Evolutionary conservation across 108 stramenopile species (phyloP).

Genomic region (Nitzschia sp.): DNA sequence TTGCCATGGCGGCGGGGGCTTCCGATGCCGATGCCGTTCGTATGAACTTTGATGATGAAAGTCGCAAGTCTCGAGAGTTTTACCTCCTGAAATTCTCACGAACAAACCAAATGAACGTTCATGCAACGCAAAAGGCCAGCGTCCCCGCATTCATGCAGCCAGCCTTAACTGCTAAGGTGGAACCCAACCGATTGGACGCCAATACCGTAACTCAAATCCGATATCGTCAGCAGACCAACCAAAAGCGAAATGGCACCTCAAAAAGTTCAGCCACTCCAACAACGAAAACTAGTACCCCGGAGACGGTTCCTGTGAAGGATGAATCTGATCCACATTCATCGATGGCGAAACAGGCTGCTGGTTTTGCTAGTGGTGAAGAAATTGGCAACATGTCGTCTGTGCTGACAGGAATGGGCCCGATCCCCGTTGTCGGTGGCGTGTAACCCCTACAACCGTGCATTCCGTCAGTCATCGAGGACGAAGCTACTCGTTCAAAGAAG

Average conservation of each 20-base stretch:
- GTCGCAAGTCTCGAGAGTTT: slow-evolving; percentile 74
- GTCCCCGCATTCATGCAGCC: slow-evolving; percentile 57
- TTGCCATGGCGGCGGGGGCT: slow-evolving; percentile 77
- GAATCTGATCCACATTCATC: slow-evolving; percentile 9
- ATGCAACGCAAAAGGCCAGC: slow-evolving; percentile 9
- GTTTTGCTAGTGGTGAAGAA: slow-evolving; percentile 50
- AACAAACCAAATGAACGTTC: slow-evolving; percentile 12
- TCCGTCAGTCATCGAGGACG: too few relatives aligned
- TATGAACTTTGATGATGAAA: slow-evolving; percentile 67
- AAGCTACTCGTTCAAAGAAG: too few relatives aligned
- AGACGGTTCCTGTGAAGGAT: slow-evolving; percentile 15
- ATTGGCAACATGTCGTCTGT: slow-evolving; percentile 48
- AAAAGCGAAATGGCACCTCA: slow-evolving; percentile 2
- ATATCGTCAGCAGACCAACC: slow-evolving; percentile 25
- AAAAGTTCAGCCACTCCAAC: neutral
- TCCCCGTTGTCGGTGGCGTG: slow-evolving; percentile 17
- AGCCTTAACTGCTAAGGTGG: slow-evolving; percentile 6
- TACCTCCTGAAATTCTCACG: slow-evolving; percentile 71
- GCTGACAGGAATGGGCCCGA: slow-evolving; percentile 52
- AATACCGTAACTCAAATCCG: slow-evolving; percentile 51
- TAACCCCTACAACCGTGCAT: neutral
- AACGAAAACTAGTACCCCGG: neutral
- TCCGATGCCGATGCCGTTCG: slow-evolving; percentile 78
- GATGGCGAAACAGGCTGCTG: slow-evolving; percentile 49
- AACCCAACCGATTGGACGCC: slow-evolving; percentile 41